A percentile compares a stretch with the other conserved stretches of the same genome.
Conservation (phyloP, 2,329 filamentous ascomycete genomes). For the Apiospora sp. region DNA sequence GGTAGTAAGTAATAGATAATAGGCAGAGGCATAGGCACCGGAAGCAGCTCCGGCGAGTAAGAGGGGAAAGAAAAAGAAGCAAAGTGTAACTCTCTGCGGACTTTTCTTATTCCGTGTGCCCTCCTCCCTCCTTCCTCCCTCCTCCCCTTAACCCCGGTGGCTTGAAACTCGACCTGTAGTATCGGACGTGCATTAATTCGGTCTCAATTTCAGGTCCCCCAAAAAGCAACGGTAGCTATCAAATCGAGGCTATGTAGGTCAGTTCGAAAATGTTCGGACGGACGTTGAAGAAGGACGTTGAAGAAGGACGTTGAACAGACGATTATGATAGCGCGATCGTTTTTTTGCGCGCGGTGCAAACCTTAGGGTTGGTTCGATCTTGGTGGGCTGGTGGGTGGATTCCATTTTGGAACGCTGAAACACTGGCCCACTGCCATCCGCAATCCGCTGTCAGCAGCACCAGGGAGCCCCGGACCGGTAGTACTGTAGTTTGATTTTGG, state of each 20-base stretch:
- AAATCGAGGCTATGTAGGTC: too few relatives aligned
- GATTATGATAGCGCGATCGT: not conserved
- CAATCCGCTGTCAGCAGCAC: slow-evolving; percentile 1
- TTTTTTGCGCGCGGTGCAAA: not conserved
- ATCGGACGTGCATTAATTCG: not conserved
- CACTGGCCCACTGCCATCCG: slow-evolving; percentile 4
- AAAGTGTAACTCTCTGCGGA: not conserved
- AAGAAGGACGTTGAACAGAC: not conserved
- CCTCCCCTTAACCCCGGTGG: not conserved
- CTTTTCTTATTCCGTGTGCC: not conserved
- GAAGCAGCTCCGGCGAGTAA: not conserved
- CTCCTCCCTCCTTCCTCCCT: not conserved
- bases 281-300: too few relatives aligned
- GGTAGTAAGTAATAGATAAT: too few relatives aligned
- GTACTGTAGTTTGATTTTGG: not conserved
- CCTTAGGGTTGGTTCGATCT: not conserved
- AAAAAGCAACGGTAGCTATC: not conserved
- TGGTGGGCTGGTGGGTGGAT: not conserved
- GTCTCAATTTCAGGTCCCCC: not conserved
- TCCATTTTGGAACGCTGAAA: not conserved
- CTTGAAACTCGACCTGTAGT: not conserved
- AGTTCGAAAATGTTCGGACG: not conserved
- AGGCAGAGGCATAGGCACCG: not conserved
- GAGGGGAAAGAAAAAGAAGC: not conserved
- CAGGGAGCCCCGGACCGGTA: not conserved